Percentiles rank a stretch among this genome's conserved stretches.
Conservation (phyloP, 2,329 filamentous ascomycete genomes). For the Magnaporthiopsis poae region DNA sequence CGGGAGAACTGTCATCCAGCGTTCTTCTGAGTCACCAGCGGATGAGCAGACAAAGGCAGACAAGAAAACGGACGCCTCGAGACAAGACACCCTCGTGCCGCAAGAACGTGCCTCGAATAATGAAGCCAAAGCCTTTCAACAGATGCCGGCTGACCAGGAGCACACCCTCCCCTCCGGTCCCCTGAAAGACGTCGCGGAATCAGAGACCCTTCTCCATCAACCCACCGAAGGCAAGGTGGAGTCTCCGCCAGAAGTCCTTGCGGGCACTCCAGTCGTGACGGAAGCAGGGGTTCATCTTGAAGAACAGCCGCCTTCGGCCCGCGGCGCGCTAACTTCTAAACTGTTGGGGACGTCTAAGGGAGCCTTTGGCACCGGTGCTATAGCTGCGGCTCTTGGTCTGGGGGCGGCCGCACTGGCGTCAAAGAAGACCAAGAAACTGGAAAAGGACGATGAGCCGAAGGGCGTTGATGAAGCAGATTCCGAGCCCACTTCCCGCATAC, state of each 20-base stretch:
- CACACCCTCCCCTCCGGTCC: background rate
- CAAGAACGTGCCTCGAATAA: background rate
- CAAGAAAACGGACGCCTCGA: background rate
- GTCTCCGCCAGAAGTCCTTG: background rate
- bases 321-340: background rate
- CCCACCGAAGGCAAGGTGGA: background rate
- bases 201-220: background rate
- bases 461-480: constrained; percentile 11
- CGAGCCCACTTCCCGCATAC: background rate
- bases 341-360: background rate
- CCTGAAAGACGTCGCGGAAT: background rate
- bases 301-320: background rate
- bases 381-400: background rate
- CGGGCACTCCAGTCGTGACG: background rate
- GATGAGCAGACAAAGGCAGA: constrained; percentile 6
- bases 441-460: constrained; percentile 22
- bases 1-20: too few relatives aligned
- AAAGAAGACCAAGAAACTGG: constrained; percentile 21
- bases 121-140: background rate
- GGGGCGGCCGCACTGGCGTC: background rate
- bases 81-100: background rate
- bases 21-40: too few relatives aligned
- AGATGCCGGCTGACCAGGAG: background rate
- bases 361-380: background rate
- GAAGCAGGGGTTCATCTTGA: background rate